Conservation (phyloP, 1,139 yeast genomes). For the Kodamaea anthophila region DNA sequence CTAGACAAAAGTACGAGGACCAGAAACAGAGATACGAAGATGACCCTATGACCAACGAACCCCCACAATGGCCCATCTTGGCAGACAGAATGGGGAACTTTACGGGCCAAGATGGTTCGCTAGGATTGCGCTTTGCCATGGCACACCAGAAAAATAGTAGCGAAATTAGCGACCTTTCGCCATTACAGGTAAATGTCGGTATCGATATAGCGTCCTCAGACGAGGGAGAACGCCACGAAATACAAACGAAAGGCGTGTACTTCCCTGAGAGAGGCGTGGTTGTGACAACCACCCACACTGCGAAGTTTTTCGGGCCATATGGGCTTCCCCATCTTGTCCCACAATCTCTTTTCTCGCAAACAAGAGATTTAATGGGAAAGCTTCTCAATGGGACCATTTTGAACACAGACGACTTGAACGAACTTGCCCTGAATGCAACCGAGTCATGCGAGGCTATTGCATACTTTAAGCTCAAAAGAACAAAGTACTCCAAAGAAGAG, state of each 20-base stretch:
- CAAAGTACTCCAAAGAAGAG: constrained; percentile 47
- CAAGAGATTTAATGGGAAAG: constrained; percentile 30
- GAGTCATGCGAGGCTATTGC: constrained; percentile 67
- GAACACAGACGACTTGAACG: constrained; percentile 35
- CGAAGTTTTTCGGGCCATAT: constrained; percentile 65
- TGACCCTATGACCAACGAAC: constrained; percentile 21
- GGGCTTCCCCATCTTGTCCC: constrained; percentile 55
- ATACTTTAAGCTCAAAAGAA: constrained; percentile 62
- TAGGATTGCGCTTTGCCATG: constrained; percentile 1
- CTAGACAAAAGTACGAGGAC: constrained; percentile 15
- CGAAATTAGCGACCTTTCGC: neutral
- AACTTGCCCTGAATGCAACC: constrained; percentile 28
- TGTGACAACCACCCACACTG: constrained; percentile 57
- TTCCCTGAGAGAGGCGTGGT: constrained; percentile 66
- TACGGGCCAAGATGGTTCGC: constrained; percentile 20
- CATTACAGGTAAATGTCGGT: constrained; percentile 15
- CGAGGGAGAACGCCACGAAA: constrained; percentile 38
- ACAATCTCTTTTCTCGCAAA: constrained; percentile 36
- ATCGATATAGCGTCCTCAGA: constrained; percentile 30
- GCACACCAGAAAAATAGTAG: neutral
- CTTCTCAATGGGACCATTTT: constrained; percentile 38
- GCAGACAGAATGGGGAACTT: constrained; percentile 19
- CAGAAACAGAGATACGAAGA: constrained; percentile 20
- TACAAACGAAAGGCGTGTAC: constrained; percentile 61
- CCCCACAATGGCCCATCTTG: constrained; percentile 3